A percentile compares a stretch with the other conserved stretches of the same genome.
These are phyloP conservation scores for Castanospermum australe DNA, from an alignment of 306 rosid species.

Conservation along the genomic window DNA sequence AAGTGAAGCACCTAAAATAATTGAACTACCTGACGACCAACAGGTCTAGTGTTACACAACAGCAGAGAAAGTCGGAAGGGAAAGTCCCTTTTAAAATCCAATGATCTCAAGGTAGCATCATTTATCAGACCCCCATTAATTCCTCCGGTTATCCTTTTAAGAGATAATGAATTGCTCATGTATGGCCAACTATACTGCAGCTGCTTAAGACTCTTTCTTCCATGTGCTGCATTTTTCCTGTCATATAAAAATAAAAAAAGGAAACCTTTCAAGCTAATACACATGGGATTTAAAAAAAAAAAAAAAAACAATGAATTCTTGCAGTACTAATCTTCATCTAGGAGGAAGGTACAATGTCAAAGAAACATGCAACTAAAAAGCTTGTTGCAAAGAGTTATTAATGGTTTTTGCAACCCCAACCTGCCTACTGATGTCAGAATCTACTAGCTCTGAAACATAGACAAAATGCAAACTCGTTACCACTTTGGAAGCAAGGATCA, in stretches of 20 bases:
- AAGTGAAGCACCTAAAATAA: constrained; percentile 13
- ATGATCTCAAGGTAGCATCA: constrained; percentile 67
- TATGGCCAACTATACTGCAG: constrained; percentile 69
- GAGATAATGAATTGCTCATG: constrained; percentile 70
- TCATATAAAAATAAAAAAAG: constrained; percentile 19
- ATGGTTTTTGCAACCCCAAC: not conserved
- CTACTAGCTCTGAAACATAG: not conserved
- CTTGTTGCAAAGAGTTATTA: constrained; percentile 13
- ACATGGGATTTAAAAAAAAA: constrained; percentile 10
- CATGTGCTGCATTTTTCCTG: constrained; percentile 54
- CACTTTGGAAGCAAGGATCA: not conserved
- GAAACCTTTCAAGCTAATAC: constrained; percentile 8
- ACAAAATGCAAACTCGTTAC: not conserved
- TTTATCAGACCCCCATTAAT: constrained; percentile 90
- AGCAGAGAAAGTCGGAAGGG: constrained; percentile 79
- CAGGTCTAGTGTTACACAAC: constrained; percentile 90
- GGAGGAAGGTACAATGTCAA: constrained; percentile 21
- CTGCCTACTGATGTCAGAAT: not conserved
- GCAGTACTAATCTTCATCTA: constrained; percentile 3
- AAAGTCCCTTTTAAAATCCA: constrained; percentile 77
- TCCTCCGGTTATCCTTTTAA: constrained; percentile 87
- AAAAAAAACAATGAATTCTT: constrained; percentile 4
- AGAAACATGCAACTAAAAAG: constrained; percentile 9
- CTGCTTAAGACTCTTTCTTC: constrained; percentile 56
- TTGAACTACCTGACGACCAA: constrained; percentile 82